A percentile compares a stretch with the other conserved stretches of the same genome.
Conservation (phyloP, 495 filamentous ascomycete genomes). For the Chaetomium cochliodes region DNA sequence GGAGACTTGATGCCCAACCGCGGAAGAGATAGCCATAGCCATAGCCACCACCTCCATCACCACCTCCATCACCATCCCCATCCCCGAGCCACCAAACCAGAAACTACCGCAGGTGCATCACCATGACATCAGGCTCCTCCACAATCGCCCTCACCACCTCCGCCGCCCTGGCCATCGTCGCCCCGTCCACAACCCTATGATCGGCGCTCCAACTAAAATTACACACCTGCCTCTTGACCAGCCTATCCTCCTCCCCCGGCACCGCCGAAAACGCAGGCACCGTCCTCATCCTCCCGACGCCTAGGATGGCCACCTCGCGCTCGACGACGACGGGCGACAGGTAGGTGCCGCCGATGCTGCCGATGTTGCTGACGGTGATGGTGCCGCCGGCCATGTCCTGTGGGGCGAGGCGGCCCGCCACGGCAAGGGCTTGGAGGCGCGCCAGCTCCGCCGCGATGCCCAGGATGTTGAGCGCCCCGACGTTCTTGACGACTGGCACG, state of each 20-base stretch:
- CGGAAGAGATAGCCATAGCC: too few species aligned
- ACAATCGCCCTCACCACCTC: conserved; percentile 71
- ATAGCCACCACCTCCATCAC: not conserved
- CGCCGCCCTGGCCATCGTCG: conserved; percentile 86
- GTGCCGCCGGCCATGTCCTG: conserved; percentile 83
- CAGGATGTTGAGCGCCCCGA: conserved; percentile 67
- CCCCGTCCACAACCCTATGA: conserved; percentile 91
- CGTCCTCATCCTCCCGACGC: conserved; percentile 73
- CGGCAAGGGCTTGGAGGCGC: conserved; percentile 69
- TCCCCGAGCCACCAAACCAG: too few species aligned
- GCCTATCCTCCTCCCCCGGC: conserved; percentile 47
- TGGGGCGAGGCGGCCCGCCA: conserved; percentile 68
- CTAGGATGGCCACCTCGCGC: conserved; percentile 87
- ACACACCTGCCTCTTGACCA: conserved; percentile 64
- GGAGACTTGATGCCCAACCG: too few species aligned
- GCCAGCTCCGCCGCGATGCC: conserved; percentile 74
- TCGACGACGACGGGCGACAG: conserved; percentile 86
- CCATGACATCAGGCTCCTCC: conserved; percentile 82
- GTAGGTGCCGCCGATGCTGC: conserved; percentile 92
- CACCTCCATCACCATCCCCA: not conserved
- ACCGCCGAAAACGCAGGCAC: conserved; percentile 64
- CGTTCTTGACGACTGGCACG: conserved; percentile 92
- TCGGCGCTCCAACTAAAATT: conserved; percentile 98
- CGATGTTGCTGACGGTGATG: conserved; percentile 95
- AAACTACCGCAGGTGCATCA: conserved; percentile 58